phyloP scores from a whole-genome alignment of 75 land plant species.

The Pinus tabuliformis region DNA sequence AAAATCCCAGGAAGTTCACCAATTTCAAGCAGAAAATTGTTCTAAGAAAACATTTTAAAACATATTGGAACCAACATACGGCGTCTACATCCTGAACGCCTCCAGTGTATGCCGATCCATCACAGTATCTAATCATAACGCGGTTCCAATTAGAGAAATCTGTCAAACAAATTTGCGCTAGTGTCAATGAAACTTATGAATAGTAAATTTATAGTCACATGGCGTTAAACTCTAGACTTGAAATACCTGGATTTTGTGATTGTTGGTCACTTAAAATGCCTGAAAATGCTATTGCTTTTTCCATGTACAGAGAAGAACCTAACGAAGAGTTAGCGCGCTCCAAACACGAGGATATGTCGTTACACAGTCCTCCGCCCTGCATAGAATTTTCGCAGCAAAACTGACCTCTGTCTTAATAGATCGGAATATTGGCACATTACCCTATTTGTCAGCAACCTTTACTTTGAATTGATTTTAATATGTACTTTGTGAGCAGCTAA shows the following conservation, averaged over 20 bases:
- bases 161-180: background rate
- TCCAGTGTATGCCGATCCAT: slow-evolving; percentile 40
- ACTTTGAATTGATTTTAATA: too few species aligned
- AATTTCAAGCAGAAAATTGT: too few species aligned
- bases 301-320: slow-evolving; percentile 51
- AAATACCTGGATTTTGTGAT: slow-evolving; percentile 31
- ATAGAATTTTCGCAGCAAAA: too few species aligned
- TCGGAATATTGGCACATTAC: too few species aligned
- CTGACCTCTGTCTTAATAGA: too few species aligned
- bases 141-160: slow-evolving; percentile 52
- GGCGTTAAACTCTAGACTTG: too few species aligned
- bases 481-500: background rate
- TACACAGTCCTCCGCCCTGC: slow-evolving; percentile 52
- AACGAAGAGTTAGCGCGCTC: slow-evolving; percentile 19
- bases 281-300: slow-evolving; percentile 11
- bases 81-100: background rate
- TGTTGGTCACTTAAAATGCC: slow-evolving; percentile 25
- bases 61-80: background rate
- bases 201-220: too few species aligned
- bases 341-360: slow-evolving; percentile 14
- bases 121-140: slow-evolving; percentile 37
- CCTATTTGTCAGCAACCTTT: too few species aligned
- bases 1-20: too few species aligned
- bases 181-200: background rate
- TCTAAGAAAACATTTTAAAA: background rate